Evolutionary conservation across 2,329 filamentous ascomycete species (phyloP).

Genomic region (Trichoderma atroviride): DNA sequence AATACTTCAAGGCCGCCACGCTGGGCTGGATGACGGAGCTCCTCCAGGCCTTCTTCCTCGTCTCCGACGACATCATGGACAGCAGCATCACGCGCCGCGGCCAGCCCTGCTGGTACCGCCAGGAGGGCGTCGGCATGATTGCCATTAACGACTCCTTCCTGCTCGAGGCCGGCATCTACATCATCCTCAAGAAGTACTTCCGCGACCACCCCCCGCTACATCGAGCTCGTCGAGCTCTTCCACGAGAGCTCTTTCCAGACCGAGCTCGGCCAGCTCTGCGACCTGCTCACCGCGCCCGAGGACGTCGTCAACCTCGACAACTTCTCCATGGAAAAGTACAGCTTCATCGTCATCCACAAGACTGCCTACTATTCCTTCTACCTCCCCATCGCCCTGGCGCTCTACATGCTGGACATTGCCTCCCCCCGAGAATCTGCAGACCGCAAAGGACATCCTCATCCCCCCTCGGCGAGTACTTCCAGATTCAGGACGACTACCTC

Average conservation of each 20-base stretch:
- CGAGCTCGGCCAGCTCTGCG: constrained; percentile 91
- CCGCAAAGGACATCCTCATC: constrained; percentile 88
- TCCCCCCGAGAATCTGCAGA: constrained; percentile 84
- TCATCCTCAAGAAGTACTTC: constrained; percentile 93
- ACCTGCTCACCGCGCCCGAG: constrained; percentile 93
- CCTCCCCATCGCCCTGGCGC: constrained; percentile 87
- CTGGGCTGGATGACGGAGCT: constrained; percentile 98
- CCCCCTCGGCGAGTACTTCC: constrained; percentile 99
- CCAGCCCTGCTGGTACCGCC: constrained; percentile 94
- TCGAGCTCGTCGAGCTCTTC: constrained; percentile 94
- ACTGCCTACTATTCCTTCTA: constrained; percentile 99
- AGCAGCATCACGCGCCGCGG: constrained; percentile 90
- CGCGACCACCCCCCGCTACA: constrained; percentile 80
- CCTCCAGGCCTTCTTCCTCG: constrained; percentile 97
- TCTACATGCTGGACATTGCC: constrained; percentile 82
- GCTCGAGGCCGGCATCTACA: constrained; percentile 88
- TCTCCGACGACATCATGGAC: constrained; percentile 99
- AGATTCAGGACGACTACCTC: constrained; percentile 97
- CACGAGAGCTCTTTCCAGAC: constrained; percentile 94
- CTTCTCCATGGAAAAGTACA: constrained; percentile 94
- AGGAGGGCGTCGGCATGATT: constrained; percentile 86
- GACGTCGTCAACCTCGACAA: constrained; percentile 90
- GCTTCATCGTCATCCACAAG: constrained; percentile 99
- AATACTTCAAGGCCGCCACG: constrained; percentile 86
- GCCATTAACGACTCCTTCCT: constrained; percentile 99